phyloP scores from a whole-genome alignment of 805 yeast species.

The Teunomyces panamensis region DNA sequence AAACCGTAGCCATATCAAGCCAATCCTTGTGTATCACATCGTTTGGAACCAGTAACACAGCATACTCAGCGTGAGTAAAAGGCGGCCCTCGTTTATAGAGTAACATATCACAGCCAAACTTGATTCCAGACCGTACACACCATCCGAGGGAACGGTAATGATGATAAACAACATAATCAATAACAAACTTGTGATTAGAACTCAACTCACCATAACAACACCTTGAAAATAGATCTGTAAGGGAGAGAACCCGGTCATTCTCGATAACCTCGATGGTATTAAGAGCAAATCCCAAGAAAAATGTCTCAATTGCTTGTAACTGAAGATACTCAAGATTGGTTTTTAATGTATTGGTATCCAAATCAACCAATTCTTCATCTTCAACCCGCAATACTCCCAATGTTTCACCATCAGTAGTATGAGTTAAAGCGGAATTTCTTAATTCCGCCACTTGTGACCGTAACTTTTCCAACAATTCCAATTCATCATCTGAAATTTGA shows the following conservation, averaged over 20 bases:
- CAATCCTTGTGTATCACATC: slow-evolving; percentile 44
- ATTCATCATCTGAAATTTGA: slow-evolving; percentile 21
- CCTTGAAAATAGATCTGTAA: slow-evolving; percentile 22
- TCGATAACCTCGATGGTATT: slow-evolving; percentile 42
- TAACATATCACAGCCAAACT: slow-evolving; percentile 85
- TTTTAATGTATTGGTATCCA: slow-evolving; percentile 11
- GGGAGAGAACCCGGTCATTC: slow-evolving; percentile 11
- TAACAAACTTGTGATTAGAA: slow-evolving; percentile 33
- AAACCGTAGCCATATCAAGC: slow-evolving; percentile 58
- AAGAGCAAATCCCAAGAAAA: slow-evolving; percentile 63
- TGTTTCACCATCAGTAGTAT: slow-evolving; percentile 4
- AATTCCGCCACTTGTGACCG: slow-evolving; percentile 16
- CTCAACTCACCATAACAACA: slow-evolving; percentile 15
- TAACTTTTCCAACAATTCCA: slow-evolving; percentile 14
- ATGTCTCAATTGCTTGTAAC: slow-evolving; percentile 70
- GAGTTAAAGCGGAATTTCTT: slow-evolving; percentile 10
- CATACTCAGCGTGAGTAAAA: slow-evolving; percentile 88
- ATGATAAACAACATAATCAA: slow-evolving; percentile 72
- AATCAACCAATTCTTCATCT: slow-evolving; percentile 16
- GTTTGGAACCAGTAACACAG: slow-evolving; percentile 51
- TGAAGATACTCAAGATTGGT: slow-evolving; percentile 51
- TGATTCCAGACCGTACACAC: slow-evolving; percentile 91
- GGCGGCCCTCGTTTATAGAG: slow-evolving; percentile 93
- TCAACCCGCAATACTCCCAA: slow-evolving; percentile 9
- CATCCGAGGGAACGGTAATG: slow-evolving; percentile 88